Conservation (phyloP, 2,329 filamentous ascomycete genomes). For the Fusarium duplospermum region DNA sequence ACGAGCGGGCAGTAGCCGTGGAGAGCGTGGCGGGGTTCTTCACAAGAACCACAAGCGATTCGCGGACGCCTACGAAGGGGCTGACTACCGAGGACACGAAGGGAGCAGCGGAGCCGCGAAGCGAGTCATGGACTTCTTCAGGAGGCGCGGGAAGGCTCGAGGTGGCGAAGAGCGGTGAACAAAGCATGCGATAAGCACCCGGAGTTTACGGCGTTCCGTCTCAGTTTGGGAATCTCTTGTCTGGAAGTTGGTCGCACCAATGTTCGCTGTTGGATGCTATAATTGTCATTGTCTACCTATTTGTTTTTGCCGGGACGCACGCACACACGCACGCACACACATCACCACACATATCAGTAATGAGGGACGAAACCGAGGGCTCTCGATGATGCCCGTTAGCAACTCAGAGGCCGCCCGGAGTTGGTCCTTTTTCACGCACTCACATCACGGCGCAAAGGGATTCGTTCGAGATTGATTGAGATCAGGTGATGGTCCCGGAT, state of each 20-base stretch:
- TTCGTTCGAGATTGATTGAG: slow-evolving; percentile 40
- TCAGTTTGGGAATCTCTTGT: slow-evolving; percentile 40
- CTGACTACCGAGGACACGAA: slow-evolving; percentile 72
- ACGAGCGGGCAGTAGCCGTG: slow-evolving; percentile 52
- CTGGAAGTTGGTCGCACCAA: slow-evolving; percentile 35
- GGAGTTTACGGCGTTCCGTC: slow-evolving; percentile 41
- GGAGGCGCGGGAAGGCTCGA: slow-evolving; percentile 83
- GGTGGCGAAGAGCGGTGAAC: slow-evolving; percentile 66
- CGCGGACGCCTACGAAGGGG: slow-evolving; percentile 87
- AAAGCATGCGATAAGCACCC: slow-evolving; percentile 30
- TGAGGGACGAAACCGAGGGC: slow-evolving; percentile 41
- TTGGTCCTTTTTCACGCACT: slow-evolving; percentile 33
- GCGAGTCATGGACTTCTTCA: slow-evolving; percentile 98
- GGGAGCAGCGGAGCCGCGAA: slow-evolving; percentile 90
- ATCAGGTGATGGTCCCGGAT: slow-evolving; percentile 39
- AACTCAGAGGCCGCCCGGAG: slow-evolving; percentile 32
- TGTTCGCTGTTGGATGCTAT: slow-evolving; percentile 44
- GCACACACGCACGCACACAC: slow-evolving; percentile 22
- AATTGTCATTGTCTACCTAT: slow-evolving; percentile 40
- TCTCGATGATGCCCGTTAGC: slow-evolving; percentile 37
- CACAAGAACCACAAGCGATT: slow-evolving; percentile 92
- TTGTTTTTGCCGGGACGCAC: slow-evolving; percentile 34
- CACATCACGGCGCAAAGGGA: slow-evolving; percentile 43
- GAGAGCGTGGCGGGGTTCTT: slow-evolving; percentile 68
- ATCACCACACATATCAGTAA: slow-evolving; percentile 42